Evolutionary conservation across 2,329 filamentous ascomycete genomes (phyloP), one percentile per base, ranked within the genome.

Genomic region (Pezicula radicicola): DNA sequence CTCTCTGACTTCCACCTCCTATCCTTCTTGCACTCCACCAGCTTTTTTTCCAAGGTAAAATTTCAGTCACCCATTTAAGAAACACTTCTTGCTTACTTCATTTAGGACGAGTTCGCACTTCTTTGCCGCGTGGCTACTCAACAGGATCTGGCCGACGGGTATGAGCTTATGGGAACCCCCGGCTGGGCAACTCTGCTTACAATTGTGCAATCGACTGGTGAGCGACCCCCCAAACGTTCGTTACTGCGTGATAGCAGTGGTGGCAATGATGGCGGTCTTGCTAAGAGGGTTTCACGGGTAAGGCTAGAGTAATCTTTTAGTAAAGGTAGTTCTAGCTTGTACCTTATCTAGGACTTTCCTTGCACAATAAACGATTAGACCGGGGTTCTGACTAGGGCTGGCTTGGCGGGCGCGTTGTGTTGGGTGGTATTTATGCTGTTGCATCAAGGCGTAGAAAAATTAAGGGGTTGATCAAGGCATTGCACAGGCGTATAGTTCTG

Each of bases 171-270:
- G 72, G 87, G 91, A 63, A 92, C 88, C 63, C 81, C 87, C 67
- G 94, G 94, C 66, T 99, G 94, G 94, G 89, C 92, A 71, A 97
- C 91, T 54, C 80, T 99, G 67, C 81, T 93, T 73, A 87, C 89
- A 71, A 96, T 99, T 70, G 83, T 97, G 75, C 85, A 94, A 85
- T 89, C 91, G 84, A 91, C 90, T 81, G 91, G 92, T 96, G 92
- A 96, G 89, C 87, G 87, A 84, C 84, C 87, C 83, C 86, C 85
- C 72, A 95, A 94, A 80, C 88, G 83, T 68, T 72, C 74, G 73
- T 68, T 66, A 39, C 65, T 65, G 16, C 55, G 60, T 57, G 60
- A 60, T 53, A 58, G 55, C 51, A 64, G 65, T 60, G 60, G 55
- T 53, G 59, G 62, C 39, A 52, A 50, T 52, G 65, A 56, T 59